A percentile compares a stretch with the other conserved stretches of the same genome.
Evolutionary conservation across 331 rosid species (phyloP).

Genomic region (Saraca asoca): DNA sequence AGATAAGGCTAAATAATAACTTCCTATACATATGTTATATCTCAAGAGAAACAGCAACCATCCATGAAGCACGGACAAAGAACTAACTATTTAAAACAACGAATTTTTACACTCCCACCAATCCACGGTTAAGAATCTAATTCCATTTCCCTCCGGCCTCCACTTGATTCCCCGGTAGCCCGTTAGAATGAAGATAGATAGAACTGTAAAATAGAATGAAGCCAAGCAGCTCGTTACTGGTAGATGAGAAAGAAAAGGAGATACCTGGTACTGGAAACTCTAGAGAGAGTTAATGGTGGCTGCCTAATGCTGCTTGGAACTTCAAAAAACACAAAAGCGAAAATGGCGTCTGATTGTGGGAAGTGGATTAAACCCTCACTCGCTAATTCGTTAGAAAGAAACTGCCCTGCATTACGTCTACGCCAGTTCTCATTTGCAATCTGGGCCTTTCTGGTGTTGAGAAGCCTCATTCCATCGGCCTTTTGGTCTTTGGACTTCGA

Average conservation of each 20-base stretch:
- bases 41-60: conserved; percentile 11
- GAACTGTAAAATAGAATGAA: not conserved
- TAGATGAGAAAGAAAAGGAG: conserved; percentile 27
- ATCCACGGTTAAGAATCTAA: not conserved
- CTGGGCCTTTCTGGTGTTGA: too few species aligned
- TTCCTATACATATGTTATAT: too few species aligned
- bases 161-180: too few species aligned
- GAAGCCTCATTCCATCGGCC: too few species aligned
- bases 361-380: too few species aligned
- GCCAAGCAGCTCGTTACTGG: not conserved
- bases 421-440: too few species aligned
- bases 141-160: not conserved
- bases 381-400: too few species aligned
- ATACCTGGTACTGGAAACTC: not conserved
- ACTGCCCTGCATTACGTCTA: too few species aligned
- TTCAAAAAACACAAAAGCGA: not conserved
- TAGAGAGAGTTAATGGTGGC: not conserved
- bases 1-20: too few species aligned
- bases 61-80: not conserved
- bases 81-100: not conserved
- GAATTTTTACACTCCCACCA: not conserved
- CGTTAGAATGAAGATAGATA: not conserved
- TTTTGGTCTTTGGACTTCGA: too few species aligned
- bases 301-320: not conserved
- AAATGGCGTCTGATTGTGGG: not conserved